Evolutionary conservation across 192 early-diverging fungal species (phyloP), one percentile per base, ranked within the genome.

Genomic region (Tieghemiomyces parasiticus): DNA sequence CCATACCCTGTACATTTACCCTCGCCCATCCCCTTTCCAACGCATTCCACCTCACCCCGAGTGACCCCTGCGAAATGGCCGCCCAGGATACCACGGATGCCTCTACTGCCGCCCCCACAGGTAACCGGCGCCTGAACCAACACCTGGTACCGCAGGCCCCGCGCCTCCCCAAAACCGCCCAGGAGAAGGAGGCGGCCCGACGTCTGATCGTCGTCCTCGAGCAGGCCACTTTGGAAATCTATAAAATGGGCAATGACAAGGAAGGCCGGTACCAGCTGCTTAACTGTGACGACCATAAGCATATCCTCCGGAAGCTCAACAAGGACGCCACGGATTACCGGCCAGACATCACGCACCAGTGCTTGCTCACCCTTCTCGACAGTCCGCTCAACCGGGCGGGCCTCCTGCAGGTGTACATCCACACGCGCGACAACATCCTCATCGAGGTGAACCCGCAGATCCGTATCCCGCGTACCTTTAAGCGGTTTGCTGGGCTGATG

Each of bases 351-450:
- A 88, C 91, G 24, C 95, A 97, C 71, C 95, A 96, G 79, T 99
- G 96, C 60, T 78, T 99, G 45, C 72, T 99, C 67, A 91, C 93
- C 3, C 75, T 99, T 28, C 75, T 99, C 16, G 96, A 99, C 79
- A 92, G 88, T 64, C 96, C 96, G 30, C 76, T 99, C 62, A 99
- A 97, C 81, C 97, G 97, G 74, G 93, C 96, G 1, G 96, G 96
- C 42, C 75, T 88, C n/a, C 71, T 99, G 60, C 96, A 99, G 71
- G 87, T 99, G 46, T 99, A 91, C 68, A 92, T 99, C 46, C 91
- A 93, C 62, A 99, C 96, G 3, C 78, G 80, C 54, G 89, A 84
- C 69, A 90, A 92, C 59, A 93, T 95, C 20, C 77, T 99, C 32
- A 96, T 99, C 59, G 96, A 99, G 79, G 89, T 99, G 42, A 93